Percentiles rank a stretch among this genome's conserved stretches.
These are phyloP conservation scores for Scleroderma bovista DNA, from an alignment of 768 basidiomycete species.

Conservation along the genomic window DNA sequence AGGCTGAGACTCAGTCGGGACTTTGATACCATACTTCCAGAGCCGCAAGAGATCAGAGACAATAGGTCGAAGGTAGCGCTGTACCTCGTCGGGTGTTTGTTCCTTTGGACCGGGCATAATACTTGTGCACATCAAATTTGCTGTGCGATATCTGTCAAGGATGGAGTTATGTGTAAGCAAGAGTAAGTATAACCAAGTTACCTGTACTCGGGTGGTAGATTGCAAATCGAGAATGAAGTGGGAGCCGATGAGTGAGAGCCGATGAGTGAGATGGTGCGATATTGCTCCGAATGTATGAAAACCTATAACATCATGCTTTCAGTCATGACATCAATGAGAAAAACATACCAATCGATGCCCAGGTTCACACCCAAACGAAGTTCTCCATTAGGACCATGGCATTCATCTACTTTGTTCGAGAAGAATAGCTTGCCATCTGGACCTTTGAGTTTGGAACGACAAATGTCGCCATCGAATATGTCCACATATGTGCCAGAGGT, in stretches of 20 bases:
- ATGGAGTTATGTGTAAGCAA: too few relatives aligned
- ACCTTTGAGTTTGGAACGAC: neutral
- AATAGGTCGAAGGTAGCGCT: conserved; percentile 19
- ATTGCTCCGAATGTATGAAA: conserved; percentile 30
- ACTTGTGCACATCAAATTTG: conserved; percentile 11
- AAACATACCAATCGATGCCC: conserved; percentile 28
- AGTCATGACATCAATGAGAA: neutral
- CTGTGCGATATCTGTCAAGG: conserved; percentile 11
- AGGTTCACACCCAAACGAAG: conserved; percentile 24
- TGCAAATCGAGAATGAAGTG: conserved; percentile 27
- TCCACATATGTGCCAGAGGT: conserved; percentile 12
- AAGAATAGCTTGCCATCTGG: too few relatives aligned
- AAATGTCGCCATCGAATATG: conserved; percentile 27
- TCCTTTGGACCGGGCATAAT: conserved; percentile 27
- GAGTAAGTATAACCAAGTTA: too few relatives aligned
- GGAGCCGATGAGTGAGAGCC: conserved; percentile 20
- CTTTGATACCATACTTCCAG: conserved; percentile 17
- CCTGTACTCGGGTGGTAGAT: conserved; percentile 19
- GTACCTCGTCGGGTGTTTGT: conserved; percentile 19
- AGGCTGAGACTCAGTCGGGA: conserved; percentile 9
- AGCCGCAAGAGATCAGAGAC: conserved; percentile 22
- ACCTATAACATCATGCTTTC: conserved; percentile 16
- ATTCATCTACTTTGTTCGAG: neutral
- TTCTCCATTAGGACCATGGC: conserved; percentile 15
- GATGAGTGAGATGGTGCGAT: conserved; percentile 30